A percentile compares a stretch with the other conserved stretches of the same genome.
phyloP scores from a whole-genome alignment of 2,329 filamentous ascomycete genomes.

The Claviceps lovelessii region DNA sequence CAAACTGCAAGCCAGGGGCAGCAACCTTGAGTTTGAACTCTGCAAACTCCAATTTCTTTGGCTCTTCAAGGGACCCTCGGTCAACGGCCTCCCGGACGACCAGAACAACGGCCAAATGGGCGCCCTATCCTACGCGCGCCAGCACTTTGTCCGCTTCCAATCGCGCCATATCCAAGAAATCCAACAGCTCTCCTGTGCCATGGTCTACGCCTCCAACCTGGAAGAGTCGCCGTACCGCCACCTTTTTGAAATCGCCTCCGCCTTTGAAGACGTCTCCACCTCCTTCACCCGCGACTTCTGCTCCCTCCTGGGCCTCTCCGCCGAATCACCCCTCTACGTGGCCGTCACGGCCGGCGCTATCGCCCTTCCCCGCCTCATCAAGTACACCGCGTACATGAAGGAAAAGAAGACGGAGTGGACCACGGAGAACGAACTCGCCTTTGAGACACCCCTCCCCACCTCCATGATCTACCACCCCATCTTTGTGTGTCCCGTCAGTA shows the following conservation, averaged over 20 bases:
- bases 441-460: constrained; percentile 47
- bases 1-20: constrained; percentile 65
- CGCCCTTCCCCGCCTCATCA: constrained; percentile 75
- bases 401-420: constrained; percentile 92
- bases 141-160: constrained; percentile 62
- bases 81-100: constrained; percentile 42
- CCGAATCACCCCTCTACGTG: constrained; percentile 84
- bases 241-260: constrained; percentile 59
- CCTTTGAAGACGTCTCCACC: constrained; percentile 72
- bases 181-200: constrained; percentile 63
- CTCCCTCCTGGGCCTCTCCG: constrained; percentile 73
- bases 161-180: constrained; percentile 64
- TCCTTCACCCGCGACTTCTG: constrained; percentile 93
- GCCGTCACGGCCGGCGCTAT: constrained; percentile 87
- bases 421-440: constrained; percentile 75
- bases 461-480: constrained; percentile 78
- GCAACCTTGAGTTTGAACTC: constrained; percentile 90
- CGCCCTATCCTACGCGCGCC: constrained; percentile 63
- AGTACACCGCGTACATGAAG: constrained; percentile 75
- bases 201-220: constrained; percentile 67
- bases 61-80: constrained; percentile 54
- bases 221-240: constrained; percentile 60
- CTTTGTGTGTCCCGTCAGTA: constrained; percentile 93
- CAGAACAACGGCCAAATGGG: constrained; percentile 39
- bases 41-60: constrained; percentile 81